Conservation (phyloP, 2,329 filamentous ascomycete species). For the Ilyonectria robusta region DNA sequence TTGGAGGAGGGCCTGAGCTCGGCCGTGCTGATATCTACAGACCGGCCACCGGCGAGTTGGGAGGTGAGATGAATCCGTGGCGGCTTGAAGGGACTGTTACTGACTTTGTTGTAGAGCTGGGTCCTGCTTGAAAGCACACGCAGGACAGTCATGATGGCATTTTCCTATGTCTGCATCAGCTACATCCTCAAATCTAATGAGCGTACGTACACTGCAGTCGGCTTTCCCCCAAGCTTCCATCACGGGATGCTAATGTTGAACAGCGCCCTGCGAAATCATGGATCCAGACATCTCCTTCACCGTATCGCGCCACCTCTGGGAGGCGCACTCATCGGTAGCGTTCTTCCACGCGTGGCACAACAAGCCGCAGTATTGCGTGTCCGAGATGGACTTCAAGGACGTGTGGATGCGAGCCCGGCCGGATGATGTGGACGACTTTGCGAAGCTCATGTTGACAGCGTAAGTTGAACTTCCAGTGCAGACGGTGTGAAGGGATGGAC, state of each 20-base stretch:
- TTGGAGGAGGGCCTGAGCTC: conserved; percentile 49
- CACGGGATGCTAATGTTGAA: background rate
- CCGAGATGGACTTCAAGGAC: conserved; percentile 53
- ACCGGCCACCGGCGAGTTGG: conserved; percentile 58
- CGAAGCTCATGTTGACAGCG: conserved; percentile 55
- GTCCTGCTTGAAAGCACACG: conserved; percentile 59
- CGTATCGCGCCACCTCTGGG: conserved; percentile 60
- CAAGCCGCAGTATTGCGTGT: conserved; percentile 55
- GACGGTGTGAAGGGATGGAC: background rate
- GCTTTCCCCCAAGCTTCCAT: too few relatives aligned
- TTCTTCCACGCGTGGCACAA: conserved; percentile 62
- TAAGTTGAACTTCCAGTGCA: conserved; percentile 42
- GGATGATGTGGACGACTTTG: conserved; percentile 58
- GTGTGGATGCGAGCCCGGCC: conserved; percentile 55
- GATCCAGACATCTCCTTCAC: conserved; percentile 48
- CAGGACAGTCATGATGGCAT: conserved; percentile 54
- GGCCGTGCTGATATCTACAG: conserved; percentile 40
- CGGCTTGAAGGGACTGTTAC: conserved; percentile 2
- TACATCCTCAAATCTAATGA: conserved; percentile 52
- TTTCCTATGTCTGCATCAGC: conserved; percentile 52
- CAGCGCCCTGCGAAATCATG: conserved; percentile 40
- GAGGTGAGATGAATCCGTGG: conserved; percentile 50
- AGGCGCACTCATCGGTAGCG: conserved; percentile 56
- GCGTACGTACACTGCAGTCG: conserved; percentile 42
- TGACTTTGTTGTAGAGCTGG: conserved; percentile 52